Evolutionary conservation across 202 grass and related monocot genomes (phyloP).

Genomic region (Dendrocalamus latiflorus): DNA sequence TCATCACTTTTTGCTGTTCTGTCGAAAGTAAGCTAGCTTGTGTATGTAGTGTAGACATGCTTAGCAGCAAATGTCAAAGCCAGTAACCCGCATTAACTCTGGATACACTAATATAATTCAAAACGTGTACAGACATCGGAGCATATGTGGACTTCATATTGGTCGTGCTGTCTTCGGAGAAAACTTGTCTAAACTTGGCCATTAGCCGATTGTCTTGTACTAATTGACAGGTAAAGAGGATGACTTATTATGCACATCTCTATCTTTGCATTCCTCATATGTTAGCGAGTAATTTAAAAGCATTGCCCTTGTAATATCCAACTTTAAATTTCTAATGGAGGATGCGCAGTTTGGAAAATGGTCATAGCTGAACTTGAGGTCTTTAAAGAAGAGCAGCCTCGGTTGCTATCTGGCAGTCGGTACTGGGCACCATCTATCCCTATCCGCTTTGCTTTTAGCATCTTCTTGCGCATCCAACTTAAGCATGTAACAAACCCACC

Average conservation of each 20-base stretch:
- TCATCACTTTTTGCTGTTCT: constrained; percentile 16
- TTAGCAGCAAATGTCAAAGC: constrained; percentile 14
- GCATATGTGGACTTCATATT: constrained; percentile 3
- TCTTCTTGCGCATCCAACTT: constrained; percentile 34
- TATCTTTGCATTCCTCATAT: constrained; percentile 6
- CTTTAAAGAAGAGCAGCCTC: constrained; percentile 29
- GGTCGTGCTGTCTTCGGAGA: not conserved
- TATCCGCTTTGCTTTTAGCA: constrained; percentile 28
- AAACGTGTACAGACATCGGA: not conserved
- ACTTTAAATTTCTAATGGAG: not conserved
- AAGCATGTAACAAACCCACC: constrained; percentile 41
- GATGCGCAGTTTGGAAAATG: constrained; percentile 24
- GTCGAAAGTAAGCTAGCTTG: constrained; percentile 14
- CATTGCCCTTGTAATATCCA: constrained; percentile 4
- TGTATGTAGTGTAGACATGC: constrained; percentile 18
- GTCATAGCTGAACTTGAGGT: constrained; percentile 14
- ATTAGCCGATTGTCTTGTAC: constrained; percentile 8
- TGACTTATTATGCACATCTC: constrained; percentile 33
- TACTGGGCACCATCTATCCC: constrained; percentile 30
- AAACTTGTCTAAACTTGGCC: not conserved
- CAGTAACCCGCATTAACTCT: not conserved
- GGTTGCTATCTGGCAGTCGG: constrained; percentile 22
- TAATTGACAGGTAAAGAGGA: constrained; percentile 14
- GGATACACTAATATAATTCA: constrained; percentile 9
- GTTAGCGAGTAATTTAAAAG: no score